Percentiles rank a stretch among this genome's conserved stretches.
Conservation (phyloP, 2,329 filamentous ascomycete genomes). For the Thelonectria discophora region DNA sequence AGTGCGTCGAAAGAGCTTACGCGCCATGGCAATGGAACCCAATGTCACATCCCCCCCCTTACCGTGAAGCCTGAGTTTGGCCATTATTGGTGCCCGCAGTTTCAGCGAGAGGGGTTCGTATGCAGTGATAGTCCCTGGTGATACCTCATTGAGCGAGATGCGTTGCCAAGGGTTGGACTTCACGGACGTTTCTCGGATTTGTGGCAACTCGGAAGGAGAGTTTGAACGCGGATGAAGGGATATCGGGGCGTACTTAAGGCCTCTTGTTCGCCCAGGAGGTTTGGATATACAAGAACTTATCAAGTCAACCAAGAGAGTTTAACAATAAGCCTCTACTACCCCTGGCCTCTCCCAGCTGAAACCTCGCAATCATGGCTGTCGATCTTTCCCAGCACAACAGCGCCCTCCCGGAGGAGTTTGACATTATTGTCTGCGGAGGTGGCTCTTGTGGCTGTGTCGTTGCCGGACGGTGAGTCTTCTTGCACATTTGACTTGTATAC, state of each 20-base stretch:
- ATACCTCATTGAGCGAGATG: constrained; percentile 30
- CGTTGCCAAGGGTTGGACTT: constrained; percentile 19
- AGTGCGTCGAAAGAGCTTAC: constrained; percentile 13
- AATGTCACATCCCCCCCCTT: constrained; percentile 22
- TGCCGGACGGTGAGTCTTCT: constrained; percentile 58
- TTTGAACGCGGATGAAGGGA: not conserved
- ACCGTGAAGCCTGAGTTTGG: constrained; percentile 24
- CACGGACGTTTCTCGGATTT: constrained; percentile 38
- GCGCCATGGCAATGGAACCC: constrained; percentile 32
- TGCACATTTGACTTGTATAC: not conserved
- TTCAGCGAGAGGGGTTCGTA: constrained; percentile 31
- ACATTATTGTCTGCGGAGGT: constrained; percentile 79
- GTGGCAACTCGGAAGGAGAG: constrained; percentile 19
- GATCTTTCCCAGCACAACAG: constrained; percentile 32
- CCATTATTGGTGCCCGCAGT: constrained; percentile 41
- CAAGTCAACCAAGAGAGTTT: not conserved
- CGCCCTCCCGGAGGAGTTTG: constrained; percentile 75
- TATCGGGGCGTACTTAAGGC: constrained; percentile 10
- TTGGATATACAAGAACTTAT: not conserved
- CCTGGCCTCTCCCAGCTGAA: not conserved
- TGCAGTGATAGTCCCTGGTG: constrained; percentile 25
- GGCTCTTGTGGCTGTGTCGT: constrained; percentile 72
- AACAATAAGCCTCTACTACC: not conserved
- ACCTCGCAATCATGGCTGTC: constrained; percentile 30
- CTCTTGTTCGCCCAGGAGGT: not conserved